A percentile compares a stretch with the other conserved stretches of the same genome.
phyloP scores from a whole-genome alignment of 805 yeast species.

The Zygotorulaspora sp. region DNA sequence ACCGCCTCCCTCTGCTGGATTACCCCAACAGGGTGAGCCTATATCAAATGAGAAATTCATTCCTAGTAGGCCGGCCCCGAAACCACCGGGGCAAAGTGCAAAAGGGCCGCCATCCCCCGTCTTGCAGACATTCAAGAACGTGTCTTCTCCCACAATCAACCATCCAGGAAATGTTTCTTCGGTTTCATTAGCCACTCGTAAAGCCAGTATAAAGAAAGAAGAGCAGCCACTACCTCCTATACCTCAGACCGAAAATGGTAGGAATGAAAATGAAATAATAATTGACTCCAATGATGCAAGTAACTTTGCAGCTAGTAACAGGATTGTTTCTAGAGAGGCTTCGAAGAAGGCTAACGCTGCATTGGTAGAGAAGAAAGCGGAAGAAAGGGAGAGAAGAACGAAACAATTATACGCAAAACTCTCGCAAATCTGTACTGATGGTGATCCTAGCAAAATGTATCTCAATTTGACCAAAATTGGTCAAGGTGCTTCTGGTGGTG shows the following conservation, averaged over 20 bases:
- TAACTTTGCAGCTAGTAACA: conserved; percentile 36
- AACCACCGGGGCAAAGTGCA: conserved; percentile 41
- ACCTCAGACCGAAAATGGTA: conserved; percentile 11
- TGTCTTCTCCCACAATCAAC: conserved; percentile 6
- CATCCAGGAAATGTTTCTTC: conserved; percentile 8
- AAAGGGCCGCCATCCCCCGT: conserved; percentile 5
- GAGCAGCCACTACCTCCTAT: conserved; percentile 29
- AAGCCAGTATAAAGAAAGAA: conserved; percentile 19
- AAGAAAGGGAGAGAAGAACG: conserved; percentile 68
- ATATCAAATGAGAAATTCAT: conserved; percentile 42
- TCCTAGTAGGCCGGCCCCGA: conserved; percentile 67
- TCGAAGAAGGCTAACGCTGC: conserved; percentile 29
- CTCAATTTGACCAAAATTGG: conserved; percentile 78
- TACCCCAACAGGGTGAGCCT: neutral
- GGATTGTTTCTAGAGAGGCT: conserved; percentile 14
- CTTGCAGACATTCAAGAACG: conserved; percentile 3
- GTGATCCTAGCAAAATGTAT: conserved; percentile 75
- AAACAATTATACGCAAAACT: conserved; percentile 67
- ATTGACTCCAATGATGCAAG: conserved; percentile 6
- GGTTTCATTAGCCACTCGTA: conserved; percentile 14
- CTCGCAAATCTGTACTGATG: conserved; percentile 71
- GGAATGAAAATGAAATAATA: neutral
- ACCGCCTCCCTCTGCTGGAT: conserved; percentile 1
- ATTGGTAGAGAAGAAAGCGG: conserved; percentile 67
- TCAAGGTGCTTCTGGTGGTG: conserved; percentile 98